Evolutionary conservation across 352 stramenopile genomes (phyloP).

Genomic region (Pythium chondricola): DNA sequence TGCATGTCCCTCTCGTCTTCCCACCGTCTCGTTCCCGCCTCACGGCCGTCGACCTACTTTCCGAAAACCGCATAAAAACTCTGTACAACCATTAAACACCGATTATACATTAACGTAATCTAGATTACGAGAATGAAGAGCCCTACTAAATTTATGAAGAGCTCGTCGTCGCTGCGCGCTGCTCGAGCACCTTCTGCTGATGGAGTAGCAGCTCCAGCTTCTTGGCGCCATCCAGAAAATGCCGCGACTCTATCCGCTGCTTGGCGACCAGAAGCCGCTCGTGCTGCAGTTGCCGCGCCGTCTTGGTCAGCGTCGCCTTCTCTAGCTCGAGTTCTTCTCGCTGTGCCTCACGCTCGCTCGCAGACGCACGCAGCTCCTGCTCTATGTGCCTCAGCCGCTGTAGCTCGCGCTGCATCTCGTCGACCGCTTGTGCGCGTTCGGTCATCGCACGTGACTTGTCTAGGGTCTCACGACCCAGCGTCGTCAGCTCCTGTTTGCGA

Average conservation of each 20-base stretch:
- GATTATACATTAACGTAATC: too few species aligned
- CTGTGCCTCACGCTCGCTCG: constrained; percentile 26
- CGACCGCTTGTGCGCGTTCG: constrained; percentile 29
- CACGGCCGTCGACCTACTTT: neutral
- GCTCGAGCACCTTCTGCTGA: constrained; percentile 37
- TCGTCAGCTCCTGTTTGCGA: constrained; percentile 44
- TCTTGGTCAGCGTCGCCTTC: constrained; percentile 43
- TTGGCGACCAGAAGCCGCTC: constrained; percentile 64
- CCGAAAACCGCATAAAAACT: constrained; percentile 9
- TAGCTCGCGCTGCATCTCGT: constrained; percentile 29
- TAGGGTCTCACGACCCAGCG: constrained; percentile 55
- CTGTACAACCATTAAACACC: constrained; percentile 17
- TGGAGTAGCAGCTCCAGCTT: constrained; percentile 58
- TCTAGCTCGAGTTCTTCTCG: constrained; percentile 32
- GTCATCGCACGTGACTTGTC: constrained; percentile 48
- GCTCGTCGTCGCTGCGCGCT: too few species aligned
- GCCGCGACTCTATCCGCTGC: constrained; percentile 68
- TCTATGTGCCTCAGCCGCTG: constrained; percentile 30
- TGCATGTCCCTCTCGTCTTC: constrained; percentile 3
- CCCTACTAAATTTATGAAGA: too few species aligned
- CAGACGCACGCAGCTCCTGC: constrained; percentile 30
- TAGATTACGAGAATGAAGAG: too few species aligned
- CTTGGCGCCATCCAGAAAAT: constrained; percentile 61
- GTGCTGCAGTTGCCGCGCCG: constrained; percentile 49
- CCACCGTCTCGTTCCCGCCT: constrained; percentile 1